Conservation (phyloP, 176 grass and related monocot species). For the Aegilops speltoides region DNA sequence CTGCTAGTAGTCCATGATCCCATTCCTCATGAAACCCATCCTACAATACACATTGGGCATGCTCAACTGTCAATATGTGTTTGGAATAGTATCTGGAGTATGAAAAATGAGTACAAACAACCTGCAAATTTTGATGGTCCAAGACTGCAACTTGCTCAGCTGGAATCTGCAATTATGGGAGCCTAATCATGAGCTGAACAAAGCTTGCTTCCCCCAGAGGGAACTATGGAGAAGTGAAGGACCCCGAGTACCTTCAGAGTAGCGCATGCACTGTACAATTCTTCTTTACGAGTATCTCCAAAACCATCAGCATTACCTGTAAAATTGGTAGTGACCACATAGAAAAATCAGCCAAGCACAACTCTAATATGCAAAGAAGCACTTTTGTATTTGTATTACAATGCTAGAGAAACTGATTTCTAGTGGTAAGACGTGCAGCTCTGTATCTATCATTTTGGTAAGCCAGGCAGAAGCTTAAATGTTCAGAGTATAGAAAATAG, state of each 20-base stretch:
- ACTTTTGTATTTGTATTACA: background rate
- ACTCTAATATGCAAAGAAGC: background rate
- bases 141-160: conserved; percentile 65
- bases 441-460: background rate
- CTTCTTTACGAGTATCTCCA: conserved; percentile 68
- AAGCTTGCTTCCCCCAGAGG: background rate
- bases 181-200: background rate
- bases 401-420: background rate
- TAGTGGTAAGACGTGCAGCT: background rate
- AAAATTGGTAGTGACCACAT: background rate
- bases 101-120: background rate
- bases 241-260: conserved; percentile 49
- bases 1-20: conserved; percentile 65
- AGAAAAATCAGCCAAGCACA: background rate
- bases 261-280: conserved; percentile 63
- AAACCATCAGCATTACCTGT: conserved; percentile 87
- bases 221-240: background rate
- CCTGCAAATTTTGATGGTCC: conserved; percentile 75
- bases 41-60: conserved; percentile 28
- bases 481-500: background rate
- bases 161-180: conserved; percentile 54
- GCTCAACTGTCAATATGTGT: background rate
- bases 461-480: background rate
- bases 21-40: conserved; percentile 87
- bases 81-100: background rate